Evolutionary conservation across 2,329 filamentous ascomycete species (phyloP), one percentile per base, ranked within the genome.

Genomic region (Aplosporella prunicola): DNA sequence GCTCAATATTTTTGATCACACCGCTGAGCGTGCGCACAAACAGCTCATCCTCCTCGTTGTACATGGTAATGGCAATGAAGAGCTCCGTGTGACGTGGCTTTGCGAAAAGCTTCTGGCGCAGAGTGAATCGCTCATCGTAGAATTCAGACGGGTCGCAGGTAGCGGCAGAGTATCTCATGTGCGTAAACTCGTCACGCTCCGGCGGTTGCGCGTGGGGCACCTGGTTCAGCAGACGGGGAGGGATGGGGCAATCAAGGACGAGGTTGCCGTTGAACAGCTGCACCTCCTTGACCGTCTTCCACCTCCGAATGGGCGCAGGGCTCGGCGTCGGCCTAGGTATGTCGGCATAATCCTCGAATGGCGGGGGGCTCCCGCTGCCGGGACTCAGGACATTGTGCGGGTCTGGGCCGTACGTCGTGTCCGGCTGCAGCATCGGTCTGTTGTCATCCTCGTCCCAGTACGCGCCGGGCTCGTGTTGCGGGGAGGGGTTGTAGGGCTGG

Each of bases 231-330:
- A 98, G 68, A 51, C 80, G 77, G 0, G 91, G 89, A 0, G 91
- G 89, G 41, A 98, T 85, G 0, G 91, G 91, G 56, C 91, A 98
- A 60, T 98, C 91, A 3, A 98, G 78, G 24, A 98, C 88, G 51
- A 98, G 74, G 62, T 98, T 98, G 46, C 91, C 91, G 48, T 93
- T 82, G 69, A 94, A 98, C 36, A 98, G 65, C 51, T 93, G 80
- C n/a, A 98, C 89, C 66, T 95, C 86, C 64, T 96, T 98, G 32
- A 98, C 89, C 0, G 91, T 98, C 70, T 96, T 98, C 84, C 86
- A 96, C 57, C 91, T 75, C 59, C 84, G 81, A 48, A 96, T 78
- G 4, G 73, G 74, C 45, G 67, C 73, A 39, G 69, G 74, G 47
- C 68, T 69, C 14, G 72, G 67, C 38, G 69, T 67, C 43, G 66